phyloP scores from a whole-genome alignment of 2,329 filamentous ascomycete species.

The Sporothrix pseudoabietina region DNA sequence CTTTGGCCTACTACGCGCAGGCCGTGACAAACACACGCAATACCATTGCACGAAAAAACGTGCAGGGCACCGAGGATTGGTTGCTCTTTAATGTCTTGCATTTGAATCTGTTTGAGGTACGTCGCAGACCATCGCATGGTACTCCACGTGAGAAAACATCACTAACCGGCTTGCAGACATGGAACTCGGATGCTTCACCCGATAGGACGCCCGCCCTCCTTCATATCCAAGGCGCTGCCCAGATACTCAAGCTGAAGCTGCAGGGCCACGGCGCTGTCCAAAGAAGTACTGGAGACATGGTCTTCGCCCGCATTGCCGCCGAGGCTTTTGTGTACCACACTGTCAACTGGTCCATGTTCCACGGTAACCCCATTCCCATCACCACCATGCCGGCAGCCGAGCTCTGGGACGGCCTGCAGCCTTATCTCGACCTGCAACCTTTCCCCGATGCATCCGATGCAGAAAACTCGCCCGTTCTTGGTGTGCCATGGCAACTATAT shows the following conservation, averaged over 20 bases:
- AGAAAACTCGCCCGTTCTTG: constrained; percentile 16
- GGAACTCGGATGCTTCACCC: not conserved
- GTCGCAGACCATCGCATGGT: not conserved
- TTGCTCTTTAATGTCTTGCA: constrained; percentile 20
- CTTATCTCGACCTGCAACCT: not conserved
- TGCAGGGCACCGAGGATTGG: constrained; percentile 23
- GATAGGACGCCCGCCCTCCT: not conserved
- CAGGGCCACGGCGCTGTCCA: not conserved
- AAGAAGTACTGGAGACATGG: not conserved
- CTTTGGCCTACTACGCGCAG: constrained; percentile 12
- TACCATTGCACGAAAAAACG: not conserved
- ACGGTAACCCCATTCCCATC: constrained; percentile 18
- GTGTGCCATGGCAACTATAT: constrained; percentile 22
- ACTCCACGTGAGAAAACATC: not conserved
- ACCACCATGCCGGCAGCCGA: constrained; percentile 13
- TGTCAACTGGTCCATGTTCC: constrained; percentile 15
- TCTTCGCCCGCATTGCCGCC: constrained; percentile 14
- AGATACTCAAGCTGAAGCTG: constrained; percentile 19
- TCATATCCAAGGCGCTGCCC: constrained; percentile 16
- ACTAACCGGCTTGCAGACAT: not conserved
- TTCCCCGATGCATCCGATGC: constrained; percentile 19
- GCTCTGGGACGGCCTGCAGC: constrained; percentile 10
- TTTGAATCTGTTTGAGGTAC: constrained; percentile 15
- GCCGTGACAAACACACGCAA: constrained; percentile 12
- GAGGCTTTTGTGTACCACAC: constrained; percentile 21